phyloP scores from a whole-genome alignment of 805 yeast species.

The Cephaloascus fragrans region DNA sequence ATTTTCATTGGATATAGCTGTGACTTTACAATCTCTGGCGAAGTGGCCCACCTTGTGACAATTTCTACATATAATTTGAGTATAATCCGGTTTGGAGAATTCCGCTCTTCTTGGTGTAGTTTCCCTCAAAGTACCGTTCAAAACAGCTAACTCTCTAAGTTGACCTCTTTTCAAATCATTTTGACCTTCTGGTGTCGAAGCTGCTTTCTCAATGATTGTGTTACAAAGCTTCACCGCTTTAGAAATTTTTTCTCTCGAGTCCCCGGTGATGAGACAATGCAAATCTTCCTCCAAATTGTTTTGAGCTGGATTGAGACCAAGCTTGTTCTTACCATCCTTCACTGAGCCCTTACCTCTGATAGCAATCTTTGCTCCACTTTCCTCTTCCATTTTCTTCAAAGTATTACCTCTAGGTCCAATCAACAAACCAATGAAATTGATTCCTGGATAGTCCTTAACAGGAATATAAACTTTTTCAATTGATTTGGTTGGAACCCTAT shows the following conservation, averaged over 20 bases:
- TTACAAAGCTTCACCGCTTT: conserved; percentile 69
- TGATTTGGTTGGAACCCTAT: conserved; percentile 57
- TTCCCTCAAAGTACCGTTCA: conserved; percentile 90
- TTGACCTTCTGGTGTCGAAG: conserved; percentile 85
- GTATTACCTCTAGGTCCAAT: conserved; percentile 97
- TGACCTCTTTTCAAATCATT: conserved; percentile 88
- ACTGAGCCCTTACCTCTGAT: conserved; percentile 95
- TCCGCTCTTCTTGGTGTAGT: conserved; percentile 45
- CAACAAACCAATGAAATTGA: conserved; percentile 84
- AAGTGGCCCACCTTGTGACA: conserved; percentile 85
- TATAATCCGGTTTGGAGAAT: conserved; percentile 36
- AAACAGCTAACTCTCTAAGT: conserved; percentile 80
- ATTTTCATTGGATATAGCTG: conserved; percentile 5
- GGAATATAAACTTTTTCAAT: conserved; percentile 82
- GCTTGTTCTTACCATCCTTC: conserved; percentile 70
- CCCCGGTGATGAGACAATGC: conserved; percentile 83
- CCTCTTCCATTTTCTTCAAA: conserved; percentile 64
- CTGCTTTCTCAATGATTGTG: conserved; percentile 72
- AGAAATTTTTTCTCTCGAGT: conserved; percentile 64
- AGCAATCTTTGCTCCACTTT: conserved; percentile 83
- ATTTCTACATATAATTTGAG: conserved; percentile 53
- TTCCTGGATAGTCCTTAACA: conserved; percentile 76
- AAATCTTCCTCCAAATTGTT: conserved; percentile 68
- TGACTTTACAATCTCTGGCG: conserved; percentile 71
- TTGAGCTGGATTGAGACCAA: conserved; percentile 29